A percentile compares a stretch with the other conserved stretches of the same genome.
phyloP scores from a whole-genome alignment of 2,329 filamentous ascomycete genomes.

The Cercospora canescens region DNA sequence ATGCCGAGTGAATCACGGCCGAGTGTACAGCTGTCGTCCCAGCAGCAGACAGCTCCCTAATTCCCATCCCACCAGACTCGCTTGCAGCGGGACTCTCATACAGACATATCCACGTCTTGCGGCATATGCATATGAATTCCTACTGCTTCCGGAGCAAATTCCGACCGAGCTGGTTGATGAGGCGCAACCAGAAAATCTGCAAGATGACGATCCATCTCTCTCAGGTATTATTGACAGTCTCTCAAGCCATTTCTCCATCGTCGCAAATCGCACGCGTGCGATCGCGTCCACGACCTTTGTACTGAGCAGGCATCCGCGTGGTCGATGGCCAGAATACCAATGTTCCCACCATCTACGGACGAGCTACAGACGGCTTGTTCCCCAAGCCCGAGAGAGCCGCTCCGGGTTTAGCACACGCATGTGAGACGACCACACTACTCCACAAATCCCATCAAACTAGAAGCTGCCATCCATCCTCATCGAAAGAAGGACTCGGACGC shows the following conservation, averaged over 20 bases:
- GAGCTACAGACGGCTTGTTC: neutral
- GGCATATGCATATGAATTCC: neutral
- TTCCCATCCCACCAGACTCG: neutral
- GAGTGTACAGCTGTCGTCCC: neutral
- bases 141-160: neutral
- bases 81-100: neutral
- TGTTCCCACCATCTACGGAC: neutral
- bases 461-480: slow-evolving; percentile 3
- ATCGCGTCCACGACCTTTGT: neutral
- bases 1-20: neutral
- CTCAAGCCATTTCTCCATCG: neutral
- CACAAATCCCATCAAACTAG: neutral
- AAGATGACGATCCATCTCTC: neutral
- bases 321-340: neutral
- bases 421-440: neutral
- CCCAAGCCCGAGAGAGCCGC: neutral
- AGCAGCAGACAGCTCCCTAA: neutral
- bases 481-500: slow-evolving; percentile 8
- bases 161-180: neutral
- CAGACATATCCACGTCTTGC: neutral
- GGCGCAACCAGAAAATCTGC: neutral
- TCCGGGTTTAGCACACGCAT: neutral
- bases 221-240: no score
- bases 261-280: neutral
- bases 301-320: no score